Evolutionary conservation across 1,284 basidiomycete species (phyloP).

Genomic region (Ceratobasidium sp.): DNA sequence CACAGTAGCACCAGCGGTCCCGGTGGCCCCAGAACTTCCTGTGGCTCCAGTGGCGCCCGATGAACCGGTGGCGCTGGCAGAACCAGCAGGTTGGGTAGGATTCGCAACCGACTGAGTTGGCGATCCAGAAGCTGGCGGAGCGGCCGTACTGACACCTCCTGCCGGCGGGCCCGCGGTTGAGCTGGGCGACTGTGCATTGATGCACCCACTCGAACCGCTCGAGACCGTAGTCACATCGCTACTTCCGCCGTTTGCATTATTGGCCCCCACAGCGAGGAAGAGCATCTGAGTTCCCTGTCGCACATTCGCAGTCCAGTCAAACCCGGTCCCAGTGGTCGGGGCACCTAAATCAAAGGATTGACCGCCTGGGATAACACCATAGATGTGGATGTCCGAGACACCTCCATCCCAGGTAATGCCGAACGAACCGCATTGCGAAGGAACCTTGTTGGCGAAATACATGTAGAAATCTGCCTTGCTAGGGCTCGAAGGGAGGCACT

Average conservation of each 20-base stretch:
- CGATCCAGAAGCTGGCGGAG: neutral
- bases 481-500: conserved; percentile 63
- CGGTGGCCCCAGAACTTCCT: conserved; percentile 1
- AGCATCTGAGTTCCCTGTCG: conserved; percentile 68
- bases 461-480: conserved; percentile 42
- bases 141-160: conserved; percentile 59
- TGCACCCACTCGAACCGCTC: conserved; percentile 59
- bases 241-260: conserved; percentile 72
- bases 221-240: conserved; percentile 60
- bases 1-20: conserved; percentile 15
- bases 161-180: conserved; percentile 77
- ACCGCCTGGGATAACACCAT: conserved; percentile 79
- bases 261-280: conserved; percentile 68
- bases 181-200: conserved; percentile 67
- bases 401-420: conserved; percentile 18
- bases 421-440: conserved; percentile 25
- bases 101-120: neutral
- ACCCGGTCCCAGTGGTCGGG: conserved; percentile 57
- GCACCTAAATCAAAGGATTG: conserved; percentile 69
- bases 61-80: neutral
- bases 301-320: conserved; percentile 70
- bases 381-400: conserved; percentile 60
- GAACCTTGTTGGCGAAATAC: neutral
- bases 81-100: neutral
- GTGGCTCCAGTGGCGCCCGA: conserved; percentile 18